Conservation (phyloP, 2,329 filamentous ascomycete species). For the Allantophomopsis cytisporea region DNA sequence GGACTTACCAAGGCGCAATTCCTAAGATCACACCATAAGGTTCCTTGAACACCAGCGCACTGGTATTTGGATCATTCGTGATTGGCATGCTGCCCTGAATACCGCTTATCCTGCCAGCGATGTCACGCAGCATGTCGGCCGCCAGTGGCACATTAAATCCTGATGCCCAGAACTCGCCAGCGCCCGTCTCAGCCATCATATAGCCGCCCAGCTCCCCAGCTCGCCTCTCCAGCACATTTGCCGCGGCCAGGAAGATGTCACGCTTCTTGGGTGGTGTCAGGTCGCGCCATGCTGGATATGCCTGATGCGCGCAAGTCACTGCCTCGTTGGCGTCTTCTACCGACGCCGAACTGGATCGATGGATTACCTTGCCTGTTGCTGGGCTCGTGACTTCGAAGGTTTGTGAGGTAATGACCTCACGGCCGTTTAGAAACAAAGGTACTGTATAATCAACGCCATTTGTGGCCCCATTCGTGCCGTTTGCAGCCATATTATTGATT, state of each 20-base stretch:
- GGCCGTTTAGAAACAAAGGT: conserved; percentile 28
- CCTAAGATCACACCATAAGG: conserved; percentile 68
- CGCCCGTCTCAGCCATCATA: conserved; percentile 37
- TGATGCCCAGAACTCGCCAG: conserved; percentile 20
- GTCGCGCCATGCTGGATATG: conserved; percentile 56
- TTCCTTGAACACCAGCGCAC: conserved; percentile 56
- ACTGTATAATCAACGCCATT: conserved; percentile 11
- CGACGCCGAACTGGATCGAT: conserved; percentile 40
- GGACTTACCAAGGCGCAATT: conserved; percentile 64
- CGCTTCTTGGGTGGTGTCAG: conserved; percentile 46
- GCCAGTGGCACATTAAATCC: conserved; percentile 25
- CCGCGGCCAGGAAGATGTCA: conserved; percentile 56
- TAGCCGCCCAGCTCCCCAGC: conserved; percentile 45
- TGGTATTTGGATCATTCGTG: conserved; percentile 29
- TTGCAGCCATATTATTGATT: too few species aligned
- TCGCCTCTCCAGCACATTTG: conserved; percentile 46
- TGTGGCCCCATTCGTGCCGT: not conserved
- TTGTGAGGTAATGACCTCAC: conserved; percentile 28
- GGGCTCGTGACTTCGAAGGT: conserved; percentile 46
- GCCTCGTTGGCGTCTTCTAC: conserved; percentile 40
- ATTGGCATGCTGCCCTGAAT: conserved; percentile 22
- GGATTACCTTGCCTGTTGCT: conserved; percentile 33
- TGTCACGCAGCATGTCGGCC: conserved; percentile 25
- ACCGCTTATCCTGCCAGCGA: conserved; percentile 24
- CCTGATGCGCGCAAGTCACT: conserved; percentile 41